A percentile compares a stretch with the other conserved stretches of the same genome.
These are phyloP conservation scores for Parafenestella ontariensis DNA, from an alignment of 2,329 filamentous ascomycete species.

Conservation along the genomic window DNA sequence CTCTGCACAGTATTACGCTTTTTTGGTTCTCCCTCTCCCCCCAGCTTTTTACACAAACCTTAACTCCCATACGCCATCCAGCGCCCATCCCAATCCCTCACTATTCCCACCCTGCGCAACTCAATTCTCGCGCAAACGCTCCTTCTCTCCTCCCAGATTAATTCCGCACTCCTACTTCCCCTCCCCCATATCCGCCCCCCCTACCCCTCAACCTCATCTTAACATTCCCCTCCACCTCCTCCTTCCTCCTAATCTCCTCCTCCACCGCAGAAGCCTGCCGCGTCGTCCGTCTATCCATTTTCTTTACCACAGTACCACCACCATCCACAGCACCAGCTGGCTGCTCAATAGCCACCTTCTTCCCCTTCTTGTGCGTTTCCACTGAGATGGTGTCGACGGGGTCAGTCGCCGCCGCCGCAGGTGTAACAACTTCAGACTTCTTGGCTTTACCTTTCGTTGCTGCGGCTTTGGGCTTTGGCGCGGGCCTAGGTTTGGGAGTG, in stretches of 20 bases:
- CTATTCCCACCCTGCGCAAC: no score
- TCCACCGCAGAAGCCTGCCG: constrained; percentile 6
- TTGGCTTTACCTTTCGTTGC: neutral
- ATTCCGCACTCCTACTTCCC: neutral
- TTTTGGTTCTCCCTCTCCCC: no score
- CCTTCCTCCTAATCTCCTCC: neutral
- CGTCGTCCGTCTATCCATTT: constrained; percentile 13
- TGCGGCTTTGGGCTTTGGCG: neutral
- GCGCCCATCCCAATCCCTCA: no score
- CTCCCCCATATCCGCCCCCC: neutral
- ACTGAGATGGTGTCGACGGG: neutral
- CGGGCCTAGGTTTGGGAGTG: neutral
- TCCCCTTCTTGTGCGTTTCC: no score
- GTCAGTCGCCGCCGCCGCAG: neutral
- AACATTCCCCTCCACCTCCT: constrained; percentile 16
- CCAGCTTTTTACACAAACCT: no score
- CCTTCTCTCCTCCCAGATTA: no score
- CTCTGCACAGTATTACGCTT: no score
- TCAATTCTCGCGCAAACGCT: no score
- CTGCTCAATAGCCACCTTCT: no score
- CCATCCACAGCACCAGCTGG: no score
- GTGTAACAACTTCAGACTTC: neutral
- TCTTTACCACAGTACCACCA: no score
- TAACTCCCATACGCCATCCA: no score
- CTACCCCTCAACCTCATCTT: constrained; percentile 9